Base-by-base conservation (phyloP, 2,329 filamentous ascomycete species). In the Cordyceps cicadae region DNA sequence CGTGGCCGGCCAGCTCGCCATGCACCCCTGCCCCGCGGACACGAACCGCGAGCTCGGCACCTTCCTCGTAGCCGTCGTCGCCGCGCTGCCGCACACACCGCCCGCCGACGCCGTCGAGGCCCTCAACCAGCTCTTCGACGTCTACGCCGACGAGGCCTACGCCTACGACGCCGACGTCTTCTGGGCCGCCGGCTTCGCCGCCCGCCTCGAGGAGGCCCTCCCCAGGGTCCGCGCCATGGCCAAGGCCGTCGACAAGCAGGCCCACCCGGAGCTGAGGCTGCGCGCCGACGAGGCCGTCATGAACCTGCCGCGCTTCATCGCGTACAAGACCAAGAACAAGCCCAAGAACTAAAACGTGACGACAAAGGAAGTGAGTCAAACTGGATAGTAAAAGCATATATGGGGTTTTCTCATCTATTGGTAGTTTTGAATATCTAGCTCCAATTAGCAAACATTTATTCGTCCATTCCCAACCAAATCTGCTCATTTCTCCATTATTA, bases 91-190 rank as follows among this genome's bases (percentile, higher is more conserved):
- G 5, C 74, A 79, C 50, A 81, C 80, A 1, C 76, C 82, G 1
- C 71, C 78, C 1, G 85, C 84, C 2, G 83, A 87, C 51, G 77
- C 77, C 5, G 78, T 88, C 37, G 86, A 88, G 72, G 82, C 84
- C 17, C 73, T 88, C 49, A 84, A 88, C 71, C 84, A 87, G 70
- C 64, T 89, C 19, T 87, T 87, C 65, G 86, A 88, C 65, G 78
- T 89, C 8, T 89, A 88, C 71, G 81, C 79, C 29, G 83, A 88
- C 68, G 83, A 85, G 69, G 77, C 76, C 14, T 77, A 75, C 59
- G 74, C 77, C 12, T 86, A 81, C 68, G 86, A 88, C 68, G 76
- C 74, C 61, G 77, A 81, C 29, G 85, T 88, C 2, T 89, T 88
- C 71, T 87, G 85, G 81, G 78, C 79, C 65, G 78, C 84, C 63